Percentiles rank a stretch among this genome's conserved stretches.
Evolutionary conservation across 2,329 filamentous ascomycete genomes (phyloP).

Genomic region (Phialophora verrucosa): DNA sequence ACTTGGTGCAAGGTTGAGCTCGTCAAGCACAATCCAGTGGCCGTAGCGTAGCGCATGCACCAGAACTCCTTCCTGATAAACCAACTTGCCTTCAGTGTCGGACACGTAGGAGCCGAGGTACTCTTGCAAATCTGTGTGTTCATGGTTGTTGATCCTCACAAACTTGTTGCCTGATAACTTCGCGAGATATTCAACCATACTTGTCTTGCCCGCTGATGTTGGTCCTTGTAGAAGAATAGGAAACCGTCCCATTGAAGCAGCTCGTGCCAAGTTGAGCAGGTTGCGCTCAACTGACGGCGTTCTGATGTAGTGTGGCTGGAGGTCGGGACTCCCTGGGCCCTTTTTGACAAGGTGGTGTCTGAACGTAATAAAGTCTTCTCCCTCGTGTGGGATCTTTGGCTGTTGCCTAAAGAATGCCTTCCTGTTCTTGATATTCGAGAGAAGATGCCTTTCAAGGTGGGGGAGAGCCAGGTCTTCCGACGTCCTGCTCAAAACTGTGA

Average conservation of each 20-base stretch:
- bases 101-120: conserved; percentile 96
- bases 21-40: conserved; percentile 97
- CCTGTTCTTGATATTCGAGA: conserved; percentile 71
- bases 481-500: conserved; percentile 81
- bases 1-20: conserved; percentile 93
- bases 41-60: conserved; percentile 91
- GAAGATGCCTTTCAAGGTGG: conserved; percentile 78
- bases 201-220: conserved; percentile 96
- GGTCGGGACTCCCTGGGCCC: conserved; percentile 69
- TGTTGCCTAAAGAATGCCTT: conserved; percentile 77
- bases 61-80: conserved; percentile 90
- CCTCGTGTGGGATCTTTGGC: conserved; percentile 77
- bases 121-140: conserved; percentile 97
- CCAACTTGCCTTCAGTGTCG: conserved; percentile 78
- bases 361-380: conserved; percentile 79
- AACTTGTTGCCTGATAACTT: conserved; percentile 96
- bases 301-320: conserved; percentile 90
- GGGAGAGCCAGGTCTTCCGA: conserved; percentile 81
- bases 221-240: conserved; percentile 95
- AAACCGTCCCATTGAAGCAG: conserved; percentile 88
- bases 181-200: conserved; percentile 99
- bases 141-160: conserved; percentile 98
- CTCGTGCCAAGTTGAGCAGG: conserved; percentile 89
- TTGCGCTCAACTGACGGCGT: conserved; percentile 95
- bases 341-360: conserved; percentile 90